These are phyloP conservation scores for Carnegiea gigantea DNA, from an alignment of 179 eudicot genomes.

Conservation along the genomic window DNA sequence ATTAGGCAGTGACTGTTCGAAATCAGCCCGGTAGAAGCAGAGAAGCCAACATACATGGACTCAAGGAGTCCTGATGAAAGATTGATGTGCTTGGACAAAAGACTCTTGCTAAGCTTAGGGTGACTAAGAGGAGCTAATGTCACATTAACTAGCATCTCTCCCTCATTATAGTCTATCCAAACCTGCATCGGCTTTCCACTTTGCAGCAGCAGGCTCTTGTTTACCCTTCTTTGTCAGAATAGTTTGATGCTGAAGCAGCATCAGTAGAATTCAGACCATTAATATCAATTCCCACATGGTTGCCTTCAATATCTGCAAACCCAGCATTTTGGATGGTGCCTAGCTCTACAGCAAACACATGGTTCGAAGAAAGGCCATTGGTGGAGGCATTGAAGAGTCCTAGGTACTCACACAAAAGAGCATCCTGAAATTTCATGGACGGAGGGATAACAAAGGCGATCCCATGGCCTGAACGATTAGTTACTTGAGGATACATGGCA, in stretches of 20 bases:
- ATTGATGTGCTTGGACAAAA: constrained; percentile 22
- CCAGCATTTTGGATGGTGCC: constrained; percentile 20
- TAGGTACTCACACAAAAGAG: constrained; percentile 16
- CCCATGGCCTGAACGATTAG: constrained; percentile 26
- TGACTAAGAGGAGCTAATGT: constrained; percentile 27
- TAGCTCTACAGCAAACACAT: constrained; percentile 35
- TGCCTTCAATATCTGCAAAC: constrained; percentile 22
- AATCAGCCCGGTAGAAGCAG: constrained; percentile 14
- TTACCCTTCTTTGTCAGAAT: constrained; percentile 13
- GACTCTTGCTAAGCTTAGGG: constrained; percentile 20
- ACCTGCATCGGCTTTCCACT: constrained; percentile 35
- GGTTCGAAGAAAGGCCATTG: constrained; percentile 23
- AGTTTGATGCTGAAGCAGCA: constrained; percentile 25
- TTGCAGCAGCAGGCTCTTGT: constrained; percentile 23
- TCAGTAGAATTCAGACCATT: constrained; percentile 25
- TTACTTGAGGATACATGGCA: constrained; percentile 26
- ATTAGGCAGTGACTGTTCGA: constrained; percentile 24
- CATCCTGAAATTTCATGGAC: constrained; percentile 20
- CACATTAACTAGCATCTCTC: constrained; percentile 20
- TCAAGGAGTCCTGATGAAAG: constrained; percentile 23
- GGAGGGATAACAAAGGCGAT: constrained; percentile 32
- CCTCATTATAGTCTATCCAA: constrained; percentile 44
- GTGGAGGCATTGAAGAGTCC: constrained; percentile 32
- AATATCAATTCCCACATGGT: constrained; percentile 41
- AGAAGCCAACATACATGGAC: constrained; percentile 40